Conservation (phyloP, 2,329 filamentous ascomycete genomes). For the Beauveria caledonica region DNA sequence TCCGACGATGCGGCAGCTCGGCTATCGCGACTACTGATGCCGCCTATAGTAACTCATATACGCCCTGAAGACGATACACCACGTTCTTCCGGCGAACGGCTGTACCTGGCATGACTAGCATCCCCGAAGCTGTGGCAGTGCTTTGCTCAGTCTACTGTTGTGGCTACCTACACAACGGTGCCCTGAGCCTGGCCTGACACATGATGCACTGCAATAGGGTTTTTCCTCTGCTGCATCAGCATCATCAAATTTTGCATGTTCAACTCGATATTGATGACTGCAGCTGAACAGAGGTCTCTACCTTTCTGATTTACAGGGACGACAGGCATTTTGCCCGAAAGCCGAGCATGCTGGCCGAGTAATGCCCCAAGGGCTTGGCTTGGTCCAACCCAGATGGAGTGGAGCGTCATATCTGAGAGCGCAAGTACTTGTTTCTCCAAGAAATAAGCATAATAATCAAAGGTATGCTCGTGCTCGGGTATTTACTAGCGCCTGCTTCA, state of each 20-base stretch:
- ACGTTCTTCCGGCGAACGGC: too few relatives aligned
- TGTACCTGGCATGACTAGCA: too few relatives aligned
- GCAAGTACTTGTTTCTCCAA: background rate
- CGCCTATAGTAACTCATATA: background rate
- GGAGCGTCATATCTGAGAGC: background rate
- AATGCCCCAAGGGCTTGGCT: background rate
- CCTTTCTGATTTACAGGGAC: background rate
- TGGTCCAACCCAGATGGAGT: background rate
- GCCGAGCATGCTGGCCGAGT: background rate
- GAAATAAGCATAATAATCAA: background rate
- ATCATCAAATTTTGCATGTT: background rate
- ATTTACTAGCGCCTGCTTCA: background rate
- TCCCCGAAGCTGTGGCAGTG: background rate
- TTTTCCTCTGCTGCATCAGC: too few relatives aligned
- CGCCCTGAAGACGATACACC: background rate
- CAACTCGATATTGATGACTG: background rate
- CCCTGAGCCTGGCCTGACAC: too few relatives aligned
- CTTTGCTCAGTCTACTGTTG: background rate
- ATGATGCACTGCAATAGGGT: too few relatives aligned
- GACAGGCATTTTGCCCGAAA: background rate
- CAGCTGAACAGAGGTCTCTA: background rate
- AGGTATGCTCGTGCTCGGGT: background rate
- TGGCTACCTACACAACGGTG: too few relatives aligned
- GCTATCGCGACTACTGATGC: background rate
- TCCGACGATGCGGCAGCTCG: background rate